These are phyloP conservation scores for Tolypocladium pustulatum DNA, from an alignment of 2,329 filamentous ascomycete genomes.

Conservation along the genomic window DNA sequence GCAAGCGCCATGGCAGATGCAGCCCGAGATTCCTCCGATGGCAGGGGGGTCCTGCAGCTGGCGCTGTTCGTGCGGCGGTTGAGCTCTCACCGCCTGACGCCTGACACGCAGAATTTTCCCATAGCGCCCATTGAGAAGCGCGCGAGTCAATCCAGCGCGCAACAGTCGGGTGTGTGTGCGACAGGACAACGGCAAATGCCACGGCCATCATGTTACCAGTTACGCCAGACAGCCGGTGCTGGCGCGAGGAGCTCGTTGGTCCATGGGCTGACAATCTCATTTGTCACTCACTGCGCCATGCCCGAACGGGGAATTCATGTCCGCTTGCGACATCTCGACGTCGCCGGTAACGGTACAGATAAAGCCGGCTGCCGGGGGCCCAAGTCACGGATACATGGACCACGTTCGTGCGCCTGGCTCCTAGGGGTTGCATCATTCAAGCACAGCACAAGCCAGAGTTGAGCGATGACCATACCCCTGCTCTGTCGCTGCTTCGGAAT, in stretches of 20 bases:
- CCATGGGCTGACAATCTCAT: slow-evolving; percentile 1
- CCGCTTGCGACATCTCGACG: slow-evolving; percentile 7
- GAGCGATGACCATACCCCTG: slow-evolving; percentile 2
- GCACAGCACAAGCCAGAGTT: background rate
- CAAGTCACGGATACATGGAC: background rate
- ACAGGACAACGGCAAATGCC: background rate
- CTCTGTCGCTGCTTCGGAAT: slow-evolving; percentile 3
- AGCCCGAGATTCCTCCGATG: slow-evolving; percentile 1
- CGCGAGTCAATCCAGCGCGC: background rate
- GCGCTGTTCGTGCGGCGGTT: background rate
- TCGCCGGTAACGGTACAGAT: background rate
- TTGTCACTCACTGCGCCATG: slow-evolving; percentile 3
- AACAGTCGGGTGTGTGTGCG: background rate
- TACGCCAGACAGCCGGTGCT: background rate
- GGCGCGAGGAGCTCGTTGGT: background rate
- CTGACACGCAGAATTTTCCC: background rate
- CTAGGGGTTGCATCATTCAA: slow-evolving; percentile 1
- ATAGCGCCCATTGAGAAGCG: background rate
- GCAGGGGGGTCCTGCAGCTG: background rate
- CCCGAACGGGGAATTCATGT: slow-evolving; percentile 10
- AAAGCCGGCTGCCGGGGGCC: background rate
- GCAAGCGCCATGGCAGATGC: background rate
- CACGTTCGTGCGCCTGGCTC: background rate
- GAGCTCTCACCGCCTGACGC: slow-evolving; percentile 1
- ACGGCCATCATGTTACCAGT: background rate